Conservation (phyloP, 495 filamentous ascomycete species). For the Durotheca rogersii region DNA sequence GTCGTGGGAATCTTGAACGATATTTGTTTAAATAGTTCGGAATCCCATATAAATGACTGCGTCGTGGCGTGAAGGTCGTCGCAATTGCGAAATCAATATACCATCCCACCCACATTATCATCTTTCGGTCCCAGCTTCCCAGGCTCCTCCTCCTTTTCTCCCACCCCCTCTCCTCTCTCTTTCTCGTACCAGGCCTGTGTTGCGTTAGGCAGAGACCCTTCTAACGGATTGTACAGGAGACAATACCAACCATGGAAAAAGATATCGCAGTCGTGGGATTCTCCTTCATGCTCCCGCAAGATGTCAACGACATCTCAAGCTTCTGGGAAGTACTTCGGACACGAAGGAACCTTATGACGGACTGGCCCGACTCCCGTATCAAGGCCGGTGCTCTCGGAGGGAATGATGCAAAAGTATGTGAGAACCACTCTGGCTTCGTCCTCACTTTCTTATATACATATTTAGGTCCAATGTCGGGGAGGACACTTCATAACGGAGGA, state of each 20-base stretch:
- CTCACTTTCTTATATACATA: background rate
- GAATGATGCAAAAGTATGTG: conserved; percentile 8
- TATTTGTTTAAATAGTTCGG: too few species aligned
- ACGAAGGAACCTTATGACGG: conserved; percentile 39
- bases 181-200: too few species aligned
- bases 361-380: conserved; percentile 35
- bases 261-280: conserved; percentile 42
- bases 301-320: conserved; percentile 32
- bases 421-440: background rate
- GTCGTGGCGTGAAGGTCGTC: too few species aligned
- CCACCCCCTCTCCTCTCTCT: too few species aligned
- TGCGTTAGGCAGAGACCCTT: too few species aligned
- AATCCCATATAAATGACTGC: too few species aligned
- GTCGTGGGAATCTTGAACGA: too few species aligned
- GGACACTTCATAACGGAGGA: conserved; percentile 46
- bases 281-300: conserved; percentile 41
- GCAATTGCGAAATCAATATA: too few species aligned
- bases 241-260: background rate
- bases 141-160: too few species aligned
- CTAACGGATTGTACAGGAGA: too few species aligned
- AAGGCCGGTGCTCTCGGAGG: conserved; percentile 30
- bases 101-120: too few species aligned
- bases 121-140: too few species aligned
- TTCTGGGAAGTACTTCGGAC: conserved; percentile 40
- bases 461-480: background rate